A percentile compares a stretch with the other conserved stretches of the same genome.
phyloP scores from a whole-genome alignment of 176 grass and related monocot genomes.

The Carex scoparia region DNA sequence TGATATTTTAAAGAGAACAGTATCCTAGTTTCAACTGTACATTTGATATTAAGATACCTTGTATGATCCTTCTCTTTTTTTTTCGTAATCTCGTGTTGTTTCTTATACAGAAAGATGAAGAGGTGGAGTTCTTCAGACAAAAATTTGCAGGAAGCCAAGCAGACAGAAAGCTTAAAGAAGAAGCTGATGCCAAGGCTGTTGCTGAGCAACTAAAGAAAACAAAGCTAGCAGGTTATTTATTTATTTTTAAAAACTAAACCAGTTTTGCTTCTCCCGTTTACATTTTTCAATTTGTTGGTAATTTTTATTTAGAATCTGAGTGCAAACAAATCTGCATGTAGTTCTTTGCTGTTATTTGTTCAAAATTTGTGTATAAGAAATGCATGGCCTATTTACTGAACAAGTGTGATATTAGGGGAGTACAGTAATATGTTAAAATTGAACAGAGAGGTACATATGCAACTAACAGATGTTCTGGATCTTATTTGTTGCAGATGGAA shows the following conservation, averaged over 20 bases:
- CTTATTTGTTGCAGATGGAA: constrained; percentile 36
- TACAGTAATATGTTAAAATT: background rate
- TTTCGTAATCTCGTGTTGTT: background rate
- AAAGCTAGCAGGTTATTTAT: constrained; percentile 56
- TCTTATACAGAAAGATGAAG: constrained; percentile 71
- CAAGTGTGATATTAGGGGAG: background rate
- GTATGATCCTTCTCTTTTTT: background rate
- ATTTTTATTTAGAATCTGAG: background rate
- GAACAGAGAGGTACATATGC: background rate
- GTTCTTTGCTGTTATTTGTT: background rate
- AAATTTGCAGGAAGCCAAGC: constrained; percentile 87
- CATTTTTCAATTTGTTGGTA: background rate
- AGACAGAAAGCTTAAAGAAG: constrained; percentile 63
- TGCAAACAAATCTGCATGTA: constrained; percentile 1
- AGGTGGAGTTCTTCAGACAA: constrained; percentile 47
- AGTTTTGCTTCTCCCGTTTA: background rate
- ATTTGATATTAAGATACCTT: background rate
- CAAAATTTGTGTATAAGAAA: background rate
- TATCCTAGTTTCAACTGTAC: background rate
- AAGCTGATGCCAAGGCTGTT: constrained; percentile 61
- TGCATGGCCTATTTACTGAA: background rate
- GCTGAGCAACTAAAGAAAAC: constrained; percentile 64
- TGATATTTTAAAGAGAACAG: background rate
- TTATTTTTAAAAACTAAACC: background rate
- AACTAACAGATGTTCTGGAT: background rate